These are phyloP conservation scores for Auricularia cornea DNA, from an alignment of 768 basidiomycete species.

Conservation along the genomic window DNA sequence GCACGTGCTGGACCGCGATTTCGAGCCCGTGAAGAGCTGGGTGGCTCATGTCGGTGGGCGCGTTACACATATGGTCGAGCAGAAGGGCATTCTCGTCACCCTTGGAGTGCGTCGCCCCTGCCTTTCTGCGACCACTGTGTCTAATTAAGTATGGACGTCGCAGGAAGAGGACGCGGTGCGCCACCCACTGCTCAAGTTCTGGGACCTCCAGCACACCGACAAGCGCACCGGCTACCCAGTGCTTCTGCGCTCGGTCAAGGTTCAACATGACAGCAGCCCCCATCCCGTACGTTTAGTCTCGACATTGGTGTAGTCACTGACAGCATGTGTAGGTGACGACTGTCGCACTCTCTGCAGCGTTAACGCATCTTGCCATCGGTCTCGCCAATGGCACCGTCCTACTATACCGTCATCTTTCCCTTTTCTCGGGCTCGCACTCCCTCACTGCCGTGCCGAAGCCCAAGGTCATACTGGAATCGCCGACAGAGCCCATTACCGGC, in stretches of 20 bases:
- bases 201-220: constrained; percentile 72
- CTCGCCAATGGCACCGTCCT: constrained; percentile 93
- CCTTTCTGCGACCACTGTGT: background rate
- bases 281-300: constrained; percentile 50
- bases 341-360: constrained; percentile 64
- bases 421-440: constrained; percentile 54
- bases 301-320: constrained; percentile 1
- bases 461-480: constrained; percentile 72
- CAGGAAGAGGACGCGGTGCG: constrained; percentile 70
- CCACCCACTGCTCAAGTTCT: constrained; percentile 73
- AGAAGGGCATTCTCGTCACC: constrained; percentile 73
- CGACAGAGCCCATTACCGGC: constrained; percentile 85
- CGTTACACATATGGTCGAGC: constrained; percentile 82
- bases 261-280: constrained; percentile 67
- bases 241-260: constrained; percentile 65
- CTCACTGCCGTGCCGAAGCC: constrained; percentile 79
- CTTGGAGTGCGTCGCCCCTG: constrained; percentile 59
- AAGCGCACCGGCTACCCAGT: constrained; percentile 53
- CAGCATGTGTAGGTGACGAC: constrained; percentile 50
- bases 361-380: constrained; percentile 85
- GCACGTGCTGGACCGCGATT: constrained; percentile 66
- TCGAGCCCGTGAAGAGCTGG: constrained; percentile 67
- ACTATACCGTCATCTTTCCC: constrained; percentile 80
- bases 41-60: constrained; percentile 70
- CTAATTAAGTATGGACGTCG: background rate